Evolutionary conservation across 352 stramenopile species (phyloP).

Genomic region (Globisporangium spinosum): DNA sequence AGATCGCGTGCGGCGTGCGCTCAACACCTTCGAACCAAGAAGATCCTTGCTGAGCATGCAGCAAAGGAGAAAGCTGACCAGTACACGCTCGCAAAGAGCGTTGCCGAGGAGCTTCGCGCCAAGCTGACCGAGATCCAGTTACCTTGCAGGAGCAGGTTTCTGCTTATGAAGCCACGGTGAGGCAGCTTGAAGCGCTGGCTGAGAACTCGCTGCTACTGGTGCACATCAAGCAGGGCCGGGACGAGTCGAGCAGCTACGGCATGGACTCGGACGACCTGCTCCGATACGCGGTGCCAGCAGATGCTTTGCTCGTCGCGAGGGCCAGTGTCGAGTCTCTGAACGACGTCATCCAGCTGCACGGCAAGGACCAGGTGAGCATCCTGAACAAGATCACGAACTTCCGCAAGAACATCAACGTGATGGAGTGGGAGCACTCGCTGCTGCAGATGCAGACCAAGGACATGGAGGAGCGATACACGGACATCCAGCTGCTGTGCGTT

Average conservation of each 20-base stretch:
- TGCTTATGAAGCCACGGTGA: constrained; percentile 12
- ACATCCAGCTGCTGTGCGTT: constrained; percentile 91
- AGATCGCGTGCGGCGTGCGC: constrained; percentile 57
- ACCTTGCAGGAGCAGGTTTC: constrained; percentile 26
- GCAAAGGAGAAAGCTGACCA: constrained; percentile 56
- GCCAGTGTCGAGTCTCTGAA: constrained; percentile 85
- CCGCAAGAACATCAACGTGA: constrained; percentile 92
- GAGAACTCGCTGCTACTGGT: constrained; percentile 83
- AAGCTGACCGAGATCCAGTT: constrained; percentile 43
- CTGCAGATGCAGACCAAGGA: constrained; percentile 79
- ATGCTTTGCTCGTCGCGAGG: constrained; percentile 75
- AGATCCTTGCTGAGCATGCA: constrained; percentile 57
- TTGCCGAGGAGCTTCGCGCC: constrained; percentile 52
- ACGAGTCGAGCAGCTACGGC: constrained; percentile 67
- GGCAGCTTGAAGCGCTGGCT: constrained; percentile 30
- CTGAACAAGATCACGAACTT: constrained; percentile 92
- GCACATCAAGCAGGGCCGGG: constrained; percentile 89
- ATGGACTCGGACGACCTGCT: constrained; percentile 52
- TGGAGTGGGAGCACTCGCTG: constrained; percentile 90
- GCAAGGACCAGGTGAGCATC: constrained; percentile 83
- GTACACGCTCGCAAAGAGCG: constrained; percentile 35
- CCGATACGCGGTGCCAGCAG: constrained; percentile 5
- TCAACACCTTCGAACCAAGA: constrained; percentile 64
- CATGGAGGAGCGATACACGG: constrained; percentile 90
- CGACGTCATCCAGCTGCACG: constrained; percentile 80